Evolutionary conservation across 495 filamentous ascomycete genomes (phyloP).

Genomic region (Talaromyces stipitatus): DNA sequence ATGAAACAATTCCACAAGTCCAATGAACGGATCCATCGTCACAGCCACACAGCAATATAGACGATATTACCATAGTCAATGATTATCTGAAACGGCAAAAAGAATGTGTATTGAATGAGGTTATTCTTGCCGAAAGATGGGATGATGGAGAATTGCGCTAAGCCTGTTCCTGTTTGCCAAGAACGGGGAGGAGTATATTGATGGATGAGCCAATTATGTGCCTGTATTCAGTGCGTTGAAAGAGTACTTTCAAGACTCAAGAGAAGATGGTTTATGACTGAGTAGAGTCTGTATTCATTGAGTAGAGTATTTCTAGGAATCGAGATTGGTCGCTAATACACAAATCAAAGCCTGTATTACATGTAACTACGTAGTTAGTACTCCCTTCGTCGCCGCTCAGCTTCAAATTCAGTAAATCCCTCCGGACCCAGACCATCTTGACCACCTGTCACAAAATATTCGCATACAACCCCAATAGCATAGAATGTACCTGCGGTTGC

Average conservation of each 20-base stretch:
- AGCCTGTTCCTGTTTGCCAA: slow-evolving; percentile 31
- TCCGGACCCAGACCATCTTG: slow-evolving; percentile 45
- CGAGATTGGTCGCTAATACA: background rate
- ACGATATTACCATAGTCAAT: background rate
- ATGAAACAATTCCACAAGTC: background rate
- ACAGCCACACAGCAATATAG: background rate
- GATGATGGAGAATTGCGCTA: slow-evolving; percentile 19
- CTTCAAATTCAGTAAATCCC: slow-evolving; percentile 41
- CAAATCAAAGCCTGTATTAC: background rate
- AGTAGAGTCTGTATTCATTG: background rate
- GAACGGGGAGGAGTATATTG: background rate
- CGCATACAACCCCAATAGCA: slow-evolving; percentile 57
- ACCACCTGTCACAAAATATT: slow-evolving; percentile 58
- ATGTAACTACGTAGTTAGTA: background rate
- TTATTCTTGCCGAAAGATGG: background rate
- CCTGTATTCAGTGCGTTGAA: background rate
- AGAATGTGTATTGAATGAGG: background rate
- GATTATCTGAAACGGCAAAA: background rate
- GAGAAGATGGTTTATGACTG: background rate
- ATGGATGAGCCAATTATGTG: background rate
- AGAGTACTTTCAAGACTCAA: background rate
- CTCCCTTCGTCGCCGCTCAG: slow-evolving; percentile 23
- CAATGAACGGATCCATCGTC: too few species aligned
- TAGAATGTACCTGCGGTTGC: slow-evolving; percentile 59
- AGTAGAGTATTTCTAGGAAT: background rate